Conservation (phyloP, 768 basidiomycete genomes). For the Xanthoconium stramineum region DNA sequence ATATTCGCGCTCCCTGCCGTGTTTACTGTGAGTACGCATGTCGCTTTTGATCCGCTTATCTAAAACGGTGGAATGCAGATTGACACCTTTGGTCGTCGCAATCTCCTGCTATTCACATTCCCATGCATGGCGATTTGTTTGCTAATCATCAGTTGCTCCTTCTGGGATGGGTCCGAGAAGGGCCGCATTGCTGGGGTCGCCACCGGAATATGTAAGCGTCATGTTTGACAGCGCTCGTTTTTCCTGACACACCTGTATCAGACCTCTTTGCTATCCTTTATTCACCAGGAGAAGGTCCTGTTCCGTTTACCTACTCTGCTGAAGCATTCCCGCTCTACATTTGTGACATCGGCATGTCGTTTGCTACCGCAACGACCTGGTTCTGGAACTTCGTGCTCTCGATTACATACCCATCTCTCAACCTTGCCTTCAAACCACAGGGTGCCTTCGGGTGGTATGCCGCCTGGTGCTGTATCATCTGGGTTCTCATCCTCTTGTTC, state of each 20-base stretch:
- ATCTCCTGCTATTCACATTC: conserved; percentile 73
- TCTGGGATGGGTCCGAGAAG: conserved; percentile 42
- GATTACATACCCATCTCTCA: conserved; percentile 67
- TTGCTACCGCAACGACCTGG: conserved; percentile 62
- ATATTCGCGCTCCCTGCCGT: conserved; percentile 65
- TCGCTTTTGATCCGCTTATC: neutral
- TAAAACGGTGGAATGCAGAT: conserved; percentile 40
- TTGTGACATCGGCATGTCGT: conserved; percentile 58
- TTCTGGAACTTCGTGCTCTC: conserved; percentile 62
- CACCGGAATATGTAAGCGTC: conserved; percentile 44
- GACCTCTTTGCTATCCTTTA: conserved; percentile 64
- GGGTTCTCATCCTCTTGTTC: conserved; percentile 57
- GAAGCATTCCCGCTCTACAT: conserved; percentile 84
- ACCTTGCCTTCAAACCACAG: conserved; percentile 59
- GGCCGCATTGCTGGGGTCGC: conserved; percentile 48
- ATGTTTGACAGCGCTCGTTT: neutral
- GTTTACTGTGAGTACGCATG: conserved; percentile 40
- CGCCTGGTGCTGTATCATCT: conserved; percentile 54
- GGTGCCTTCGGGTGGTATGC: conserved; percentile 79
- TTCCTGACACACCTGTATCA: conserved; percentile 12
- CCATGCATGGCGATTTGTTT: conserved; percentile 78
- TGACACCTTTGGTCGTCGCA: conserved; percentile 76
- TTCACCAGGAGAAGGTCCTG: conserved; percentile 85
- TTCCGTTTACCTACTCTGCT: conserved; percentile 88
- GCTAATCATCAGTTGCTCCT: conserved; percentile 74